phyloP scores from a whole-genome alignment of 192 early-diverging fungal genomes.

The Coemansia sp. region DNA sequence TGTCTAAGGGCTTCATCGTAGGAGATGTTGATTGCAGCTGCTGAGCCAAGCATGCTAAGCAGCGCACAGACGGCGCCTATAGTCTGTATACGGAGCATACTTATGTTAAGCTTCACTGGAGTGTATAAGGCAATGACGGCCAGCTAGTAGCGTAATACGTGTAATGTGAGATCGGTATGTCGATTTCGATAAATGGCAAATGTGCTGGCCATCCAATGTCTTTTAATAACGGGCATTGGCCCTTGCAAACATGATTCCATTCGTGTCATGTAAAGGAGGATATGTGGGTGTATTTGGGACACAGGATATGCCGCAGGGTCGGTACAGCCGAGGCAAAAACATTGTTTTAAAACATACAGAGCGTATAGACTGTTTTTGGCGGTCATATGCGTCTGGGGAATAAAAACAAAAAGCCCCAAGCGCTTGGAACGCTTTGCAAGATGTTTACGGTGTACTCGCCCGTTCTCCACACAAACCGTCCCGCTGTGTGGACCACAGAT shows the following conservation, averaged over 20 bases:
- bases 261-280: too few relatives aligned
- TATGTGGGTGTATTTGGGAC: too few relatives aligned
- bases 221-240: too few relatives aligned
- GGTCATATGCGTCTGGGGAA: too few relatives aligned
- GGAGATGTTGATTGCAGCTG: not conserved
- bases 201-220: not conserved
- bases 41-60: constrained; percentile 1
- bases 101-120: not conserved
- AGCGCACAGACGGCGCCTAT: not conserved
- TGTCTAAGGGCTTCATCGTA: not conserved
- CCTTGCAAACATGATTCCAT: too few relatives aligned
- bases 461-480: not conserved
- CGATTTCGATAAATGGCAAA: not conserved
- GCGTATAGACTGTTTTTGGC: too few relatives aligned
- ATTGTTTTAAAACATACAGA: not conserved
- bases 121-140: too few relatives aligned
- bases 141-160: too few relatives aligned
- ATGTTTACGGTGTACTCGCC: not conserved
- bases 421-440: not conserved
- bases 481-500: not conserved
- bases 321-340: not conserved
- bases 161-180: not conserved
- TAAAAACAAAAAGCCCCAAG: not conserved
- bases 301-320: not conserved
- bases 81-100: not conserved